Percentiles rank a stretch among this genome's conserved stretches.
These are phyloP conservation scores for Protomyces inouyei DNA, from an alignment of 1,139 yeast genomes.

Conservation along the genomic window DNA sequence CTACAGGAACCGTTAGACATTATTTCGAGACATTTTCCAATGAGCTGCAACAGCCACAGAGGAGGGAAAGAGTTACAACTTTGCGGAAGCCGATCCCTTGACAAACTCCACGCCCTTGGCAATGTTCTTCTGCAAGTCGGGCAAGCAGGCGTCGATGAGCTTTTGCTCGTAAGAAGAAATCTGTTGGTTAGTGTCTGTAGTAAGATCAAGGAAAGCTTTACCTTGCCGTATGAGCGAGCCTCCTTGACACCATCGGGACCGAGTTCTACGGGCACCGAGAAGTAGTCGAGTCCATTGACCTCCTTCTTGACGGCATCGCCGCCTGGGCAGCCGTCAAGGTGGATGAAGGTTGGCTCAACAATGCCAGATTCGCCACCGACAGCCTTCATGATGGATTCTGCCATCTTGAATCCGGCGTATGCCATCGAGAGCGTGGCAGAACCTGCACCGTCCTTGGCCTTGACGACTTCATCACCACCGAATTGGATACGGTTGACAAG, in stretches of 20 bases:
- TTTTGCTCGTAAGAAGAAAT: constrained; percentile 79
- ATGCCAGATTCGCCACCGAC: constrained; percentile 36
- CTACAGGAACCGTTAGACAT: not conserved
- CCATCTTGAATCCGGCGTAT: constrained; percentile 67
- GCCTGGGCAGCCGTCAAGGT: constrained; percentile 50
- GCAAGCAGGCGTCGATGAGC: constrained; percentile 50
- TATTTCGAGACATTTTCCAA: not conserved
- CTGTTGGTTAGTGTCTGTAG: constrained; percentile 34
- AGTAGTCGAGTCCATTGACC: constrained; percentile 75
- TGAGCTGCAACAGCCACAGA: not conserved
- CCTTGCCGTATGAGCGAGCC: constrained; percentile 23
- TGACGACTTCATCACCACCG: constrained; percentile 98
- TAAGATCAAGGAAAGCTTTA: not conserved
- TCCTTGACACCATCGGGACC: constrained; percentile 43
- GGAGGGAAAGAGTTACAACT: constrained; percentile 21
- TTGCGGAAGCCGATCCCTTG: constrained; percentile 12
- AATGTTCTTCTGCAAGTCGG: constrained; percentile 52
- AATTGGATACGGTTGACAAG: constrained; percentile 91
- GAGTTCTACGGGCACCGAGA: constrained; percentile 85
- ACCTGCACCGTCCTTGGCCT: constrained; percentile 98
- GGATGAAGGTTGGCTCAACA: constrained; percentile 52
- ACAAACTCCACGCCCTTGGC: constrained; percentile 52
- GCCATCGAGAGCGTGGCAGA: constrained; percentile 99
- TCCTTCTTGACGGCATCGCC: constrained; percentile 61
- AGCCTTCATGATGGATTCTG: constrained; percentile 26